These are phyloP conservation scores for Eimeria tenella DNA, from an alignment of 169 alveolate genomes.

Conservation along the genomic window DNA sequence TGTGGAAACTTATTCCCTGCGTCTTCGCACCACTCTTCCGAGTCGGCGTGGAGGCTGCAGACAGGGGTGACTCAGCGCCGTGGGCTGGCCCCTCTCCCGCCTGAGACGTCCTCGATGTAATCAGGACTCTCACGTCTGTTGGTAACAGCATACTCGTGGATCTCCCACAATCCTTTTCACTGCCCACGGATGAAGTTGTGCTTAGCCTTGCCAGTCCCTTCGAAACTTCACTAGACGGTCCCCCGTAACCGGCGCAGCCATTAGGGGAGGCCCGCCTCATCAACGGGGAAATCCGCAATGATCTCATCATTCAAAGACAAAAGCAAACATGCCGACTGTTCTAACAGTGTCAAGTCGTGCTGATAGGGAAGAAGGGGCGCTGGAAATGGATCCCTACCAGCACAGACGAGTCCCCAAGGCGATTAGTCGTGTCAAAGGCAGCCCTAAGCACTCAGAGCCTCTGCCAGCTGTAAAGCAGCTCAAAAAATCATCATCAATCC, in stretches of 20 bases:
- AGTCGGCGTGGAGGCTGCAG: conserved; percentile 67
- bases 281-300: conserved; percentile 43
- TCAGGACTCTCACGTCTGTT: background rate
- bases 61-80: conserved; percentile 23
- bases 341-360: background rate
- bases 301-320: background rate
- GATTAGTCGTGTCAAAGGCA: conserved; percentile 17
- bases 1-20: background rate
- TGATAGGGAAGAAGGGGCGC: background rate
- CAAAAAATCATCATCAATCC: background rate
- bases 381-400: background rate
- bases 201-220: conserved; percentile 59
- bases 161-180: background rate
- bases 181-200: conserved; percentile 22
- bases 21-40: conserved; percentile 24
- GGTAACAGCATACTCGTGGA: background rate
- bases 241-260: background rate
- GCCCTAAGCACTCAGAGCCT: conserved; percentile 39
- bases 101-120: background rate
- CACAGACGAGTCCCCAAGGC: conserved; percentile 50
- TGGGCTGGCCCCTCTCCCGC: background rate
- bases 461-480: conserved; percentile 15
- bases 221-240: background rate
- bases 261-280: conserved; percentile 67
- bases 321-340: background rate